Percentiles rank a stretch among this genome's conserved stretches.
phyloP scores from a whole-genome alignment of 768 basidiomycete species.

The Daedaleopsis nitida region DNA sequence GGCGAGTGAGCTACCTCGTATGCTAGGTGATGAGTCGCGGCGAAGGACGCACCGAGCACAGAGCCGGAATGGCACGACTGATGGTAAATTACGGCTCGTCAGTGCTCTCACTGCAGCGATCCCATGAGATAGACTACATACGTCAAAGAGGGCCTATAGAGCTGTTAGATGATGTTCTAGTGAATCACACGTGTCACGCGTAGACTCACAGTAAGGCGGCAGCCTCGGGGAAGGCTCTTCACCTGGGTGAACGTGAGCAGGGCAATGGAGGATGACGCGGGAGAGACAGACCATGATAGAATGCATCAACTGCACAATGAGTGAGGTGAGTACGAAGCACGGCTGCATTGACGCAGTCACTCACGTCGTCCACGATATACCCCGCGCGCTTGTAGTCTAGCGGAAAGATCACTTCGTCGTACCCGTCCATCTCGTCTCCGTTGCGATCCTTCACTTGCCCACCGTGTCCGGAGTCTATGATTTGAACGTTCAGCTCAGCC shows the following conservation, averaged over 20 bases:
- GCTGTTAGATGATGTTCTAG: background rate
- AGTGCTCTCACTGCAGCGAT: background rate
- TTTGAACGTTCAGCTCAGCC: background rate
- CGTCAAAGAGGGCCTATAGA: constrained; percentile 34
- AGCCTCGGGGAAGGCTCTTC: constrained; percentile 76
- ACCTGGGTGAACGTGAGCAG: constrained; percentile 24
- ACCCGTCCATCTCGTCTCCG: constrained; percentile 85
- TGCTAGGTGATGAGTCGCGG: background rate
- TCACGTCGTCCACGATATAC: constrained; percentile 88
- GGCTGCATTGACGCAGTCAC: constrained; percentile 27
- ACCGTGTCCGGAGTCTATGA: constrained; percentile 87
- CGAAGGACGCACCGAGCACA: constrained; percentile 59
- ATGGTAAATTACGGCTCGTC: background rate
- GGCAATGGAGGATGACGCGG: constrained; percentile 26
- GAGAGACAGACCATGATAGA: constrained; percentile 55
- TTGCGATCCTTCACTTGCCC: constrained; percentile 84
- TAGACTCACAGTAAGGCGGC: constrained; percentile 78
- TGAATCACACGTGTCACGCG: background rate
- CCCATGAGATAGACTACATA: constrained; percentile 11
- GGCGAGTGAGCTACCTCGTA: background rate
- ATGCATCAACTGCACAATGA: constrained; percentile 61
- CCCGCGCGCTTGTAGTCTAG: constrained; percentile 66
- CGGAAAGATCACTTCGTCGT: constrained; percentile 91
- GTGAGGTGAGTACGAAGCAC: background rate
- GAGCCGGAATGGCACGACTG: constrained; percentile 92